Base-by-base conservation (phyloP, 1,139 yeast genomes). In the Suhomyces ambrosiae region DNA sequence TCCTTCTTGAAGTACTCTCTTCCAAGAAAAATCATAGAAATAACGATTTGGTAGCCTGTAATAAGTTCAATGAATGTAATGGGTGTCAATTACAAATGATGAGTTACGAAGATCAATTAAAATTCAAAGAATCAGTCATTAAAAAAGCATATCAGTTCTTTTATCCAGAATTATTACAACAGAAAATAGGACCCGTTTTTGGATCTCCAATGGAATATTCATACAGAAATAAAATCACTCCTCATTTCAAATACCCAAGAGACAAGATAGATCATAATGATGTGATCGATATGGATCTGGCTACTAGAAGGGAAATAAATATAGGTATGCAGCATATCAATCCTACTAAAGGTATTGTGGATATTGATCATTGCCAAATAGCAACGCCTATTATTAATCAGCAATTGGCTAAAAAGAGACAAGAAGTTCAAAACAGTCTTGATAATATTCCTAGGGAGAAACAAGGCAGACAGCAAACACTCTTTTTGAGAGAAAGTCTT, bases 61-160 rank as follows among this genome's bases (percentile, higher is more conserved):
- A 74, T 37, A 86, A 89, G 54, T 92, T 90, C 62, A 82, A 88
- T 12, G 74, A 73, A 41, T 90, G 97, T 54, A 56, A 61, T 28
- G 77, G 76, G 2, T 71, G 77, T 42, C 72, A 70, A 35, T 54
- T 65, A 11, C 77, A 71, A 45, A 71, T 71, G 76, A 24, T 71
- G n/a, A 42, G 54, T 4, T 68, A 71, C 40, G 66, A 64, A 3
- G 62, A 65, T 11, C 77, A 71, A 45, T 53, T 71, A 10, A 33
- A 45, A 3, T 57, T 57, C 34, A 71, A 71, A 40, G 54, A 56
- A 32, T 32, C 42, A 1, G 49, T 60, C 1, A 63, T 71, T n/a
- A 45, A 52, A 11, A 60, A 57, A 35, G 76, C 76, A 1, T 71
- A 53, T 44, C 36, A 41, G 10, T 65, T 50, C 41, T 67, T 66